A percentile compares a stretch with the other conserved stretches of the same genome.
These are phyloP conservation scores for Coniella vitis DNA, from an alignment of 2,329 filamentous ascomycete genomes.

Conservation along the genomic window DNA sequence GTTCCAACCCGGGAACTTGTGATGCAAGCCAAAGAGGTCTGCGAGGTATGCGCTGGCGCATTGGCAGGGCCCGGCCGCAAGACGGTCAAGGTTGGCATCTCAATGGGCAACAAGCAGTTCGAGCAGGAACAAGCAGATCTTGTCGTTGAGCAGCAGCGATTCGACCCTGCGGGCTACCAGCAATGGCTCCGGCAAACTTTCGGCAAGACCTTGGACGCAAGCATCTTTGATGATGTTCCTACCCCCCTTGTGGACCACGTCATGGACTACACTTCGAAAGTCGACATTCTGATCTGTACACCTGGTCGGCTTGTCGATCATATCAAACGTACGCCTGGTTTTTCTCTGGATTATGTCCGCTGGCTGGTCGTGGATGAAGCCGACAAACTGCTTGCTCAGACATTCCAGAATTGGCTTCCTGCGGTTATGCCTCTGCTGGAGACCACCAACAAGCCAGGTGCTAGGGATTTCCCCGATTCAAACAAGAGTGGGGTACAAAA, in stretches of 20 bases:
- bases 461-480: constrained; percentile 47
- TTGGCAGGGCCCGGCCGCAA: constrained; percentile 52
- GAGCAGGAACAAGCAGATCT: constrained; percentile 51
- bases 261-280: constrained; percentile 58
- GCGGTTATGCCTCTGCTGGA: constrained; percentile 59
- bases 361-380: constrained; percentile 95
- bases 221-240: constrained; percentile 27
- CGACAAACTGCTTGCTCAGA: constrained; percentile 83
- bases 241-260: constrained; percentile 53
- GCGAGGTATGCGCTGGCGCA: constrained; percentile 63
- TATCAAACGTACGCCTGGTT: constrained; percentile 74
- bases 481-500: constrained; percentile 60
- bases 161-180: constrained; percentile 57
- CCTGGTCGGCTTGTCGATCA: constrained; percentile 91
- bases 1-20: constrained; percentile 89
- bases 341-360: constrained; percentile 67
- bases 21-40: constrained; percentile 72
- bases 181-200: constrained; percentile 27
- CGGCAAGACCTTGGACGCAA: constrained; percentile 35
- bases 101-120: constrained; percentile 74
- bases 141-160: constrained; percentile 43
- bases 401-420: constrained; percentile 85
- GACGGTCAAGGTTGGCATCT: constrained; percentile 70
- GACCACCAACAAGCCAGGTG: constrained; percentile 33
- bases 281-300: constrained; percentile 86